phyloP scores from a whole-genome alignment of 306 rosid genomes.

The Cotoneaster glaucophyllus region DNA sequence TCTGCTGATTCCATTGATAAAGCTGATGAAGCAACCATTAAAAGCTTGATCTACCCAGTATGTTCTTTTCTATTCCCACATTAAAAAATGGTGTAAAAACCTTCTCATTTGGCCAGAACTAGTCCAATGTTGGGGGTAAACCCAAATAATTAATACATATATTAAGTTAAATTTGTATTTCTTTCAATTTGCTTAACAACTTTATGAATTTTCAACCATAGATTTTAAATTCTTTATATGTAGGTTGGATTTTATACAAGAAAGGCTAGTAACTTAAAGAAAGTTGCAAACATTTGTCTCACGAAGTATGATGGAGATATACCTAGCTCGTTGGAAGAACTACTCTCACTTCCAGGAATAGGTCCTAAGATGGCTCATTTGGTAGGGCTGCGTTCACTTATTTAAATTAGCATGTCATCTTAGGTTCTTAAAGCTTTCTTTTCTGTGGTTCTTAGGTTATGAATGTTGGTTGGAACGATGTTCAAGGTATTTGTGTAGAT shows the following conservation, averaged over 20 bases:
- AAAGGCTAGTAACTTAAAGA: conserved; percentile 79
- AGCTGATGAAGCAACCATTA: conserved; percentile 72
- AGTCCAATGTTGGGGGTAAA: not conserved
- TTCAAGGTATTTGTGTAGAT: conserved; percentile 94
- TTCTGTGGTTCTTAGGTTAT: conserved; percentile 53
- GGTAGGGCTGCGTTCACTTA: conserved; percentile 35
- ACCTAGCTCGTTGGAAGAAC: conserved; percentile 74
- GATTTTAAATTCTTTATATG: not conserved
- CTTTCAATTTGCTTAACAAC: not conserved
- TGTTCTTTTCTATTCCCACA: conserved; percentile 10
- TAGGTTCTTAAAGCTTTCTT: conserved; percentile 14
- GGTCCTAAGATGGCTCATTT: conserved; percentile 99
- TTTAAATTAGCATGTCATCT: conserved; percentile 15
- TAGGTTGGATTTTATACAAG: conserved; percentile 93
- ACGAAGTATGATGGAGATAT: conserved; percentile 75
- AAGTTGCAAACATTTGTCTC: conserved; percentile 79
- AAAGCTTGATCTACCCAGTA: conserved; percentile 85
- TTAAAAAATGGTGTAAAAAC: conserved; percentile 1
- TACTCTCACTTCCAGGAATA: conserved; percentile 86
- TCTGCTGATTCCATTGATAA: conserved; percentile 65
- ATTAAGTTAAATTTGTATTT: conserved; percentile 3
- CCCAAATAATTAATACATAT: not conserved
- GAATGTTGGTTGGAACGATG: conserved; percentile 89
- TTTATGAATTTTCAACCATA: conserved; percentile 3
- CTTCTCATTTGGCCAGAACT: not conserved